Base-by-base conservation (phyloP, 179 eudicot genomes). In the Spinacia oleracea region DNA sequence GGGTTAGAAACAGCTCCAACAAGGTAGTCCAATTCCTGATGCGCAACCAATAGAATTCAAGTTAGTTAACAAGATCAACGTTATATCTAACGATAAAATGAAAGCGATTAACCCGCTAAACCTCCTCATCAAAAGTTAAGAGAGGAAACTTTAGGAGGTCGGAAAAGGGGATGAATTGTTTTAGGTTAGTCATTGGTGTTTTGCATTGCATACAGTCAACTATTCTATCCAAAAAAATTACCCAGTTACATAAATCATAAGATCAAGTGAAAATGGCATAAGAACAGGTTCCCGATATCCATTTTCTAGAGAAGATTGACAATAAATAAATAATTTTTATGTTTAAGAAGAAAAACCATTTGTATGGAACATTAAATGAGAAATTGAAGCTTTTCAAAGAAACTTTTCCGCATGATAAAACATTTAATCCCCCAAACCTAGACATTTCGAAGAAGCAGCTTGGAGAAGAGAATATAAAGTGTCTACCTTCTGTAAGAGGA, bases 1-100 rank as follows among this genome's bases (percentile, higher is more conserved):
- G 97, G 97, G 73, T 74, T 93, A 62, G 95, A 84, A 66, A 93
- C 97, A 73, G 97, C 97, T 31, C 97, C 97, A 72, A 85, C 97
- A 66, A 95, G 88, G 77, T 93, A 95, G 82, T 93, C 97, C 85
- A 93, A 87, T 83, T 95, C 98, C 98, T 93, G 23, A 20, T 53
- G 23, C 58, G 69, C 25, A 74, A 51, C 29, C 79, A 70, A 70
- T n/a, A 60, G 38, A 75, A 70, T 27, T 67, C 55, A 31, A 78
- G 10, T 67, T 53, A 73, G 75, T 53, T 65, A 56, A 50, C 40
- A 23, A 3, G 74, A 59, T 60, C 11, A 55, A 62, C 31, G 70
- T 14, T 48, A 69, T 18, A 4, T 73, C 73, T 68, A 48, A 38
- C 65, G 68, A 72, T n/a, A 25, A 15, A 50, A 15, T 16, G 20